These are phyloP conservation scores for Cubamyces lactineus DNA, from an alignment of 768 basidiomycete genomes.

Conservation along the genomic window DNA sequence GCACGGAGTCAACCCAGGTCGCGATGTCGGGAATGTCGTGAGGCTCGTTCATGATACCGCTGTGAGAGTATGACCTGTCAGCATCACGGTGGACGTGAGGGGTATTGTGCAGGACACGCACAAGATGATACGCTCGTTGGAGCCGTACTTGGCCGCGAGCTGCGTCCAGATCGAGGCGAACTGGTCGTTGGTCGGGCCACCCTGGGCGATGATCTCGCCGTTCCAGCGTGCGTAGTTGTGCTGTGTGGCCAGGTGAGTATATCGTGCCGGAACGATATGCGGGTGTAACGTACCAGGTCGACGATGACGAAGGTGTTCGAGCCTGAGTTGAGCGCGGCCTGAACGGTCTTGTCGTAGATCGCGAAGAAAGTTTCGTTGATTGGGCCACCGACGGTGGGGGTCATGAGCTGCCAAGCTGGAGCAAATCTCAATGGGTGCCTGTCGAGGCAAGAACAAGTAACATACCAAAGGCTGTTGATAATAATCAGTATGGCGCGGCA, in stretches of 20 bases:
- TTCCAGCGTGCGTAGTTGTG: constrained; percentile 68
- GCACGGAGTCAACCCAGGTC: constrained; percentile 41
- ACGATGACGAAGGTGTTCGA: constrained; percentile 51
- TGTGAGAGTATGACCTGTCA: constrained; percentile 16
- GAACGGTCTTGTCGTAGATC: constrained; percentile 52
- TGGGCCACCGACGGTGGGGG: constrained; percentile 50
- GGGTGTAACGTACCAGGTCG: constrained; percentile 42
- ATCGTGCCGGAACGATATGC: neutral
- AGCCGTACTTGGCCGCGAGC: constrained; percentile 43
- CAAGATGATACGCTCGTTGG: constrained; percentile 40
- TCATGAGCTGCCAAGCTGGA: constrained; percentile 56
- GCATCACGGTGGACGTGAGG: constrained; percentile 27
- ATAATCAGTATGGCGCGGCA: too few relatives aligned
- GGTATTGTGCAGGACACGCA: constrained; percentile 23
- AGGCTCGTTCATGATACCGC: constrained; percentile 51
- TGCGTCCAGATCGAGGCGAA: constrained; percentile 46
- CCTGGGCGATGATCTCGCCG: constrained; percentile 45
- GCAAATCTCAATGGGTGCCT: neutral
- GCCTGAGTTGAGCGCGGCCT: constrained; percentile 46
- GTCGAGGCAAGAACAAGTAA: neutral
- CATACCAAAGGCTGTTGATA: constrained; percentile 36
- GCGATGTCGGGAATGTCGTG: constrained; percentile 45
- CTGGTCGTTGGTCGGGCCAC: constrained; percentile 46
- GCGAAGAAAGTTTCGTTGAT: constrained; percentile 46
- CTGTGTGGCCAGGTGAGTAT: constrained; percentile 24